A percentile compares a stretch with the other conserved stretches of the same genome.
These are phyloP conservation scores for Colletotrichum horii DNA, from an alignment of 2,329 filamentous ascomycete species.

Conservation along the genomic window DNA sequence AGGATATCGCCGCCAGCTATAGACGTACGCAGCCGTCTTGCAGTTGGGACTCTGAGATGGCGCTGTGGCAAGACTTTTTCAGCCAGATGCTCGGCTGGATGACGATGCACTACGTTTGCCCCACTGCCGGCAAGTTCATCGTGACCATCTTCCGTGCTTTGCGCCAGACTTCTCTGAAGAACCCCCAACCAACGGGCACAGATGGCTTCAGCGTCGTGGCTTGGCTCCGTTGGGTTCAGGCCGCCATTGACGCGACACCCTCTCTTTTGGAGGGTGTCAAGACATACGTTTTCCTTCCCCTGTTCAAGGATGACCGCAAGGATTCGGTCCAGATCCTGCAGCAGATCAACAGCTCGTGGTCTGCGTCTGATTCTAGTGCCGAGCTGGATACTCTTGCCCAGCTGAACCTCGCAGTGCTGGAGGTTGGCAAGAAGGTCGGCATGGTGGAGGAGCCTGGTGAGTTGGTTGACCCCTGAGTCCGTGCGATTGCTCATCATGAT, in stretches of 20 bases:
- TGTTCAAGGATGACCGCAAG: constrained; percentile 63
- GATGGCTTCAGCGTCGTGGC: constrained; percentile 40
- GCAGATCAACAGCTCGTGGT: constrained; percentile 56
- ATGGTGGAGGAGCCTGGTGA: constrained; percentile 71
- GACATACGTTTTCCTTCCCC: constrained; percentile 66
- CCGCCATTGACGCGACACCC: constrained; percentile 52
- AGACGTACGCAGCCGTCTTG: constrained; percentile 31
- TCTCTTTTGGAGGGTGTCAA: constrained; percentile 66
- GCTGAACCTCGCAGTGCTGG: constrained; percentile 70
- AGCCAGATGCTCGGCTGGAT: constrained; percentile 60
- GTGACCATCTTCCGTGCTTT: constrained; percentile 60
- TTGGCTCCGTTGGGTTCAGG: constrained; percentile 64
- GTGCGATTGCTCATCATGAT: background rate
- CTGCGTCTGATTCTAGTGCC: constrained; percentile 49
- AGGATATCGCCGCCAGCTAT: constrained; percentile 51
- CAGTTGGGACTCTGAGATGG: constrained; percentile 25
- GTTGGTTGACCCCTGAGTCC: constrained; percentile 1
- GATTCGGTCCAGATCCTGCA: constrained; percentile 64
- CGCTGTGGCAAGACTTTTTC: constrained; percentile 56
- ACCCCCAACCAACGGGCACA: constrained; percentile 13
- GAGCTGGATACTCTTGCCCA: constrained; percentile 59
- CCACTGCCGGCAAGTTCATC: constrained; percentile 65
- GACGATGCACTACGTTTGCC: constrained; percentile 61
- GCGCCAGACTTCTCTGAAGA: constrained; percentile 33
- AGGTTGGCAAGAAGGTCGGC: constrained; percentile 73